These are phyloP conservation scores for Collybia sp. DNA, from an alignment of 768 basidiomycete species.

Conservation along the genomic window DNA sequence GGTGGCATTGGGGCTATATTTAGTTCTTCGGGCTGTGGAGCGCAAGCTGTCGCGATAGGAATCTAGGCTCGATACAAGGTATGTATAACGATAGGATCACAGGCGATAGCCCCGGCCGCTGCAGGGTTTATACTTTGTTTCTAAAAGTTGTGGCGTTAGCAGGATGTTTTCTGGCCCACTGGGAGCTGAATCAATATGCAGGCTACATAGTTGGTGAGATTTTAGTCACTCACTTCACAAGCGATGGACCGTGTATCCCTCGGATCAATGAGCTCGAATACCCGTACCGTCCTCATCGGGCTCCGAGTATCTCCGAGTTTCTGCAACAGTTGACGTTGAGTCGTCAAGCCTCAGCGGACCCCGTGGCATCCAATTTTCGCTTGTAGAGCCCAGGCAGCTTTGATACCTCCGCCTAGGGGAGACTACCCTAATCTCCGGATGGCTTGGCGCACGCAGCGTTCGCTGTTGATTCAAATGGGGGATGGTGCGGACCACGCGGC, in stretches of 20 bases:
- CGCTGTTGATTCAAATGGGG: not conserved
- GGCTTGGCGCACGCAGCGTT: constrained; percentile 18
- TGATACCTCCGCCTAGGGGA: constrained; percentile 35
- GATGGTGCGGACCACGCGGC: constrained; percentile 28
- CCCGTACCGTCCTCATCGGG: constrained; percentile 32
- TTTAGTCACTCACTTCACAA: constrained; percentile 25
- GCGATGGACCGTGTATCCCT: constrained; percentile 29
- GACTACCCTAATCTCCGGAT: constrained; percentile 37
- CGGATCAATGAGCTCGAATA: constrained; percentile 38
- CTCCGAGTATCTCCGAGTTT: constrained; percentile 33
- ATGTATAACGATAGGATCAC: not conserved
- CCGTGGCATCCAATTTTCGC: constrained; percentile 26
- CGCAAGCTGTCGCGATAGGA: constrained; percentile 3
- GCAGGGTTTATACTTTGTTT: constrained; percentile 22
- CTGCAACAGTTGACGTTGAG: constrained; percentile 26
- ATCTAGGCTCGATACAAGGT: not conserved
- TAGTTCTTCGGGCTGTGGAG: constrained; percentile 40
- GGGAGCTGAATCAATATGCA: not conserved
- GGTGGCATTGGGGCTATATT: constrained; percentile 41
- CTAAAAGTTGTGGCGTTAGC: constrained; percentile 27
- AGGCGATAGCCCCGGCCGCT: constrained; percentile 22
- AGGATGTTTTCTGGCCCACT: constrained; percentile 30
- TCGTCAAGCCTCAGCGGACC: constrained; percentile 24
- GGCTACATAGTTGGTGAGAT: not conserved
- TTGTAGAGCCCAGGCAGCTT: constrained; percentile 40